Conservation (phyloP, 2,329 filamentous ascomycete species). For the Stagonosporopsis vannaccii region DNA sequence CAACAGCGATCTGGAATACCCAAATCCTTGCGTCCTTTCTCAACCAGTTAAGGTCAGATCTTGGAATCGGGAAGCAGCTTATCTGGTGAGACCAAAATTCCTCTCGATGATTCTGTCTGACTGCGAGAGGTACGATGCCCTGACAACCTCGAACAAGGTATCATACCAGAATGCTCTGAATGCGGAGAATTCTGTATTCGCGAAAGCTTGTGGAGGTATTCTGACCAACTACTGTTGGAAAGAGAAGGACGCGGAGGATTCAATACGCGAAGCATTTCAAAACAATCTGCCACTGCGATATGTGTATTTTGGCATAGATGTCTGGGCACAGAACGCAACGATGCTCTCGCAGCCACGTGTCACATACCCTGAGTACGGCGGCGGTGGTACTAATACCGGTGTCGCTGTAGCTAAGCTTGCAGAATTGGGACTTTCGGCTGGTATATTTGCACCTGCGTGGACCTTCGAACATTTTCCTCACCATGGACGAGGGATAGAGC, state of each 20-base stretch:
- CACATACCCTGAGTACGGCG: conserved; percentile 49
- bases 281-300: conserved; percentile 32
- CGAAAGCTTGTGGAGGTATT: conserved; percentile 48
- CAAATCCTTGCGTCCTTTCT: conserved; percentile 49
- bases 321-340: conserved; percentile 54
- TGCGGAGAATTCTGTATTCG: conserved; percentile 48
- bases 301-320: conserved; percentile 55
- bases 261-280: conserved; percentile 34
- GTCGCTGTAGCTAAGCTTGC: conserved; percentile 50
- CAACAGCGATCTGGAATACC: conserved; percentile 40
- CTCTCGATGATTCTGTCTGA: background rate
- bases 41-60: conserved; percentile 42
- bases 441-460: conserved; percentile 57
- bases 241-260: conserved; percentile 32
- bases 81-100: conserved; percentile 48
- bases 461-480: conserved; percentile 54
- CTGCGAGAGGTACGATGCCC: conserved; percentile 53
- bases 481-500: conserved; percentile 37
- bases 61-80: conserved; percentile 40
- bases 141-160: conserved; percentile 53
- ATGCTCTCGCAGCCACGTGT: conserved; percentile 38
- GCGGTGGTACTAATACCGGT: conserved; percentile 54
- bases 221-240: conserved; percentile 58
- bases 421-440: conserved; percentile 47
- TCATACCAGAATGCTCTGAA: conserved; percentile 56